Conservation (phyloP, 495 filamentous ascomycete genomes). For the Xylaria intraflava region DNA sequence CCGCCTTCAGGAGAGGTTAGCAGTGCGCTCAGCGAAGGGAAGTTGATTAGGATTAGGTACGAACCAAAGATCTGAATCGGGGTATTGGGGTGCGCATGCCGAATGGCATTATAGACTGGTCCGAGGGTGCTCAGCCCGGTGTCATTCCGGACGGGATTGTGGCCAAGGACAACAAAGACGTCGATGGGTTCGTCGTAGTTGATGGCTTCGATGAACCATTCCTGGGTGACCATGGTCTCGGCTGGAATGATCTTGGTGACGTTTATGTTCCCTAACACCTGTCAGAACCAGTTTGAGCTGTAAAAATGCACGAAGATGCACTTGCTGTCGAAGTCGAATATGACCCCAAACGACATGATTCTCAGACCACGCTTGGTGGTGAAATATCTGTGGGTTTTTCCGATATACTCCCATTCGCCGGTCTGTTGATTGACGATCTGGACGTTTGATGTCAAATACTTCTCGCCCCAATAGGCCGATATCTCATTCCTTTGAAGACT, state of each 20-base stretch:
- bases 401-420: conserved; percentile 58
- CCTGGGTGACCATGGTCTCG: conserved; percentile 58
- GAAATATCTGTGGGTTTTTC: conserved; percentile 66
- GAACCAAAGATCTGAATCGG: conserved; percentile 72
- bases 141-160: conserved; percentile 59
- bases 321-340: conserved; percentile 73
- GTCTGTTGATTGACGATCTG: conserved; percentile 62
- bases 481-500: conserved; percentile 39
- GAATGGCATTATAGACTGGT: conserved; percentile 59
- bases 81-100: conserved; percentile 54
- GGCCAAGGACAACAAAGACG: conserved; percentile 64
- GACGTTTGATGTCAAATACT: conserved; percentile 74
- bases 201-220: conserved; percentile 72
- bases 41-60: not conserved
- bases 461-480: conserved; percentile 32
- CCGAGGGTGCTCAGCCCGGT: conserved; percentile 49
- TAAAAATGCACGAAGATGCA: conserved; percentile 52
- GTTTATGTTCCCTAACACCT: conserved; percentile 23
- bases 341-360: conserved; percentile 72
- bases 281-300: conserved; percentile 37
- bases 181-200: conserved; percentile 56
- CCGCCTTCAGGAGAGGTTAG: conserved; percentile 37
- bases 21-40: not conserved
- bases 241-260: conserved; percentile 36
- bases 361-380: conserved; percentile 65